Percentiles rank a stretch among this genome's conserved stretches.
These are phyloP conservation scores for Phytophthora syringae DNA, from an alignment of 352 stramenopile species.

Conservation along the genomic window DNA sequence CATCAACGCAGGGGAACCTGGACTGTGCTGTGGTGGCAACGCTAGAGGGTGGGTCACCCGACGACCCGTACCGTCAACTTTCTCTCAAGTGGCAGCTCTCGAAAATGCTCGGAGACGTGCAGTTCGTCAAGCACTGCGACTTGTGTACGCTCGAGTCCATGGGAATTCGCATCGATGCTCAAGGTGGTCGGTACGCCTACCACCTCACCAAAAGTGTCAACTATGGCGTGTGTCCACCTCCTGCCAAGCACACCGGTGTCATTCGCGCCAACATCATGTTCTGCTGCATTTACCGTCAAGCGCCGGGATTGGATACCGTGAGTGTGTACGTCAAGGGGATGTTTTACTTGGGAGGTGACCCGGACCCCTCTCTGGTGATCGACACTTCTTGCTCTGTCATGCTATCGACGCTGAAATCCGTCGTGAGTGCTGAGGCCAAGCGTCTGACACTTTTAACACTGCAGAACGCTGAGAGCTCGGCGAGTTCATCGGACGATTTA, in stretches of 20 bases:
- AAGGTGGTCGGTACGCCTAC: slow-evolving; percentile 56
- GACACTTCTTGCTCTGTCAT: slow-evolving; percentile 51
- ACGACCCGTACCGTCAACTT: slow-evolving; percentile 54
- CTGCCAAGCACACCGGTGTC: slow-evolving; percentile 38
- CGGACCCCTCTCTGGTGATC: slow-evolving; percentile 41
- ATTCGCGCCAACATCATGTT: slow-evolving; percentile 61
- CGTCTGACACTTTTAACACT: slow-evolving; percentile 46
- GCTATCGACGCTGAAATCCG: slow-evolving; percentile 35
- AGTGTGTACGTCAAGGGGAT: slow-evolving; percentile 55
- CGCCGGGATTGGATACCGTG: slow-evolving; percentile 34
- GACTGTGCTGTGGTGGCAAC: slow-evolving; percentile 56
- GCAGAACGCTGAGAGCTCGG: slow-evolving; percentile 17
- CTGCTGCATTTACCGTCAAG: slow-evolving; percentile 67
- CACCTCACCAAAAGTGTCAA: slow-evolving; percentile 49
- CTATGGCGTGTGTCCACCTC: slow-evolving; percentile 45
- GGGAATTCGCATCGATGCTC: slow-evolving; percentile 42
- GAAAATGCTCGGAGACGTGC: slow-evolving; percentile 43
- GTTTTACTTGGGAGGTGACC: slow-evolving; percentile 45
- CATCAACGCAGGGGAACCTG: slow-evolving; percentile 41
- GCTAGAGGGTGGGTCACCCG: slow-evolving; percentile 41
- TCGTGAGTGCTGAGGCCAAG: slow-evolving; percentile 52
- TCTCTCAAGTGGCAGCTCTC: slow-evolving; percentile 61
- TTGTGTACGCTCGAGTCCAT: slow-evolving; percentile 68
- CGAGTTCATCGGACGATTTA: slow-evolving; percentile 15
- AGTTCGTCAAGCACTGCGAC: slow-evolving; percentile 63